Evolutionary conservation across 2,329 filamentous ascomycete genomes (phyloP), one percentile per base, ranked within the genome.

Genomic region (Botrytis tulipae): DNA sequence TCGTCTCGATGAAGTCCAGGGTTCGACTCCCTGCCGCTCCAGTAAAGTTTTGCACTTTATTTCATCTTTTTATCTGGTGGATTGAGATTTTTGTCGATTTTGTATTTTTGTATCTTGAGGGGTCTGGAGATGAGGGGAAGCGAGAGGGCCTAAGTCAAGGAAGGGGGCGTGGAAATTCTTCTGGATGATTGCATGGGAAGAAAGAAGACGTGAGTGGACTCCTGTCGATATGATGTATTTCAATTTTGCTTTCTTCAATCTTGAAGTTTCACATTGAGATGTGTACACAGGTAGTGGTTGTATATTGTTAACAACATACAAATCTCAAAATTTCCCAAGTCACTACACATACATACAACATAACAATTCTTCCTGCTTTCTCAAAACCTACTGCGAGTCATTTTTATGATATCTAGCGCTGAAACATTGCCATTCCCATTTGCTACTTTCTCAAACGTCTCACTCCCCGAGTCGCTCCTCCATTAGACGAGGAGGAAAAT

Each of bases 21-120:
- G 46, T 67, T 67, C 65, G 32, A 67, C 32, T 40, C 65, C 65
- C 65, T 51, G 65, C 65, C 65, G 46, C 65, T 67, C 65, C 65
- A 67, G 2, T 3, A 3, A 20, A 1, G 0, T n/a, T 67, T 51
- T 51, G 32, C 14, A 2, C 2, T 18, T 37, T n/a, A 18, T 20
- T 18, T 1, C 14, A 20, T 12, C 3, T 3, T 29, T 29, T 54
- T 54, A 54, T n/a, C 5, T n/a, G 1, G n/a, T 12, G 1, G 2
- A 12, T 63, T 29, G 7, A 29, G 18, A 22, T 20, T 29, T 20
- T 6, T 18, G 1, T 18, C 3, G 25, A 40, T 20, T 63, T 63
- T 62, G 35, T 48, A 2, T 40, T 40, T 42, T 62, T 16, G 6
- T 2, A 9, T 1, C 22, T 46, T 22, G 20, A 18, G 44, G 51